Evolutionary conservation across 2,329 filamentous ascomycete species (phyloP), one percentile per base, ranked within the genome.

Genomic region (Periconia macrospinosa): DNA sequence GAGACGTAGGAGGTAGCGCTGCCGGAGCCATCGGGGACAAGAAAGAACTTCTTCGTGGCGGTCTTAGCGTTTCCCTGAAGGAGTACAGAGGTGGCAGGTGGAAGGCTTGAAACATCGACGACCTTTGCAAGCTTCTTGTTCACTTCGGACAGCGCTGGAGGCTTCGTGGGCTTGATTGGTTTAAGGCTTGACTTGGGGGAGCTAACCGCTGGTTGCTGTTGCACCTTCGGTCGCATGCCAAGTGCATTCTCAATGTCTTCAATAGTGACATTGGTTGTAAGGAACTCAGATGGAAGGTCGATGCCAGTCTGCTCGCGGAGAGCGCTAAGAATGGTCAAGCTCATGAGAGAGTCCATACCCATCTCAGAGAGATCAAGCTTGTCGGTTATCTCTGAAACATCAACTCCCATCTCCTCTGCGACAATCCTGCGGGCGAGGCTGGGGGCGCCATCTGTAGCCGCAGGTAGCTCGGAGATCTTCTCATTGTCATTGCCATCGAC

Each of bases 1-100:
- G 80, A 80, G 52, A 83, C 82, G 75, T 89, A 89, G 1, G 85
- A 88, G n/a, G 86, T 88, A 11, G 86, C 86, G 50, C 83, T 68
- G 75, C 86, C 81, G 58, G 76, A 84, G 58, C 71, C 81, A 74
- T 81, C 79, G 47, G 79, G 79, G 30, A 81, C 60, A 59, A 81
- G 75, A 69, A 81, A 81, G 61, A 81, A 75, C 66, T 80, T 80
- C 72, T 84, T 80, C 51, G 78, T 80, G 27, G 82, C 83, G 56
- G 74, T 78, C 67, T 78, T 84, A 10, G 82, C 79, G 60, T 78
- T 84, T 37, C 82, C 83, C 66, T 84, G 80, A 57, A 84, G 80
- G 20, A 81, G 77, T 60, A 84, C 77, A n/a, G 83, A 82, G 45
- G 76, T 78, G 19, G 81, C 77, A n/a, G 78, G 72, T 33, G 77